These are phyloP conservation scores for Chrysosporium keratinophilum DNA, from an alignment of 2,329 filamentous ascomycete species.

Conservation along the genomic window DNA sequence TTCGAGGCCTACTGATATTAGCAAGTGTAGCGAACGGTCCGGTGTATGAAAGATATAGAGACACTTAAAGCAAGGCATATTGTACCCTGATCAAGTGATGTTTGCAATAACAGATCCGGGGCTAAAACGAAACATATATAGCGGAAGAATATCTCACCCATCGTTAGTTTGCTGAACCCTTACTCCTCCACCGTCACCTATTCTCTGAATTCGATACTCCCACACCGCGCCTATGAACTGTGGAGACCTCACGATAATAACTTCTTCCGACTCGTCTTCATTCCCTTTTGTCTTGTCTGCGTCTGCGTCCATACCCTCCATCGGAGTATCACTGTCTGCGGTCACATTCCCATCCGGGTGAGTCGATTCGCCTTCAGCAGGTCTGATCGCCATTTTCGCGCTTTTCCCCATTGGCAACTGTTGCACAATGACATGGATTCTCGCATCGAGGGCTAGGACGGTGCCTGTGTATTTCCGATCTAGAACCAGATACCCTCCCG, in stretches of 20 bases:
- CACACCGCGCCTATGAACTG: constrained; percentile 82
- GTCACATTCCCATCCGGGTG: neutral
- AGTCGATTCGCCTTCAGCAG: constrained; percentile 12
- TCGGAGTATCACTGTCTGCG: neutral
- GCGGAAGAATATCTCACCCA: constrained; percentile 44
- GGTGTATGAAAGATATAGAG: constrained; percentile 1
- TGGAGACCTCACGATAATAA: constrained; percentile 79
- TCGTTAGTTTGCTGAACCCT: constrained; percentile 56
- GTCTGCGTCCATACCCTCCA: neutral
- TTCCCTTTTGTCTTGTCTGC: neutral
- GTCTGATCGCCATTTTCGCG: constrained; percentile 17
- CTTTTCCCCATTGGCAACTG: constrained; percentile 35
- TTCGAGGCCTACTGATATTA: constrained; percentile 42
- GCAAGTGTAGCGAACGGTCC: constrained; percentile 8
- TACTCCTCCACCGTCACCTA: constrained; percentile 64
- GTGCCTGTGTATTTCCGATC: constrained; percentile 74
- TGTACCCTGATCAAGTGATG: too few relatives aligned
- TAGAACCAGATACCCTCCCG: constrained; percentile 89
- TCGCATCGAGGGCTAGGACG: constrained; percentile 54
- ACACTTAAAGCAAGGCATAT: too few relatives aligned
- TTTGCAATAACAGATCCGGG: too few relatives aligned
- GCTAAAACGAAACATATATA: too few relatives aligned
- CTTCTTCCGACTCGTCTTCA: constrained; percentile 36
- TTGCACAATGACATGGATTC: constrained; percentile 52
- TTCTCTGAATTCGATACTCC: constrained; percentile 70